These are phyloP conservation scores for Coemansia sp. DNA, from an alignment of 192 early-diverging fungal species.

Conservation along the genomic window DNA sequence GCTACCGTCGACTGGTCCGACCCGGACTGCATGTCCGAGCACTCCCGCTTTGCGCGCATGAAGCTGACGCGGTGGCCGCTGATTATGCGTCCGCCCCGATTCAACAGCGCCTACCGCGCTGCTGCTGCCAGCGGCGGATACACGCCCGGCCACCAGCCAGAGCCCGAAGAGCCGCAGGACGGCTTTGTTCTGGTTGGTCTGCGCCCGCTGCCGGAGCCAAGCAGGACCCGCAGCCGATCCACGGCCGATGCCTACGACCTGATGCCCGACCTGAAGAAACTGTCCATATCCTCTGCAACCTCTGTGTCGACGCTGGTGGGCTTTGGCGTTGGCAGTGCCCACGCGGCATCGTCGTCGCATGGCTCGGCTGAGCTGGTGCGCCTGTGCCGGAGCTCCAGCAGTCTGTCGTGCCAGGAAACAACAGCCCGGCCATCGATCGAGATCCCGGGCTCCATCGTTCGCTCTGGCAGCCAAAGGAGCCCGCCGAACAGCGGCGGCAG, in stretches of 20 bases:
- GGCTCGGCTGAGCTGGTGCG: conserved; percentile 32
- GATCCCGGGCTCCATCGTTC: neutral
- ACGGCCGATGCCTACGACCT: neutral
- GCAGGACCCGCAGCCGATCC: conserved; percentile 21
- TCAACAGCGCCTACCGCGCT: conserved; percentile 5
- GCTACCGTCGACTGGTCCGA: conserved; percentile 35
- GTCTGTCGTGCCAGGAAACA: conserved; percentile 41
- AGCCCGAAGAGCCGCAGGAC: conserved; percentile 38
- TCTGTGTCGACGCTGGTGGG: conserved; percentile 36
- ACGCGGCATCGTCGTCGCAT: conserved; percentile 6
- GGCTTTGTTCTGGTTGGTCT: conserved; percentile 44
- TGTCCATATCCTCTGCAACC: conserved; percentile 45
- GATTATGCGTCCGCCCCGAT: conserved; percentile 27
- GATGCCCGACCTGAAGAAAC: conserved; percentile 17
- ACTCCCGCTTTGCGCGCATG: conserved; percentile 49
- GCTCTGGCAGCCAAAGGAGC: neutral
- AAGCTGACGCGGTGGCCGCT: conserved; percentile 52
- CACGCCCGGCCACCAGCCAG: neutral
- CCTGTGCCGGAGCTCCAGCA: conserved; percentile 44
- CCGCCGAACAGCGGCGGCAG: conserved; percentile 9
- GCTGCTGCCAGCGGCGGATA: too few relatives aligned
- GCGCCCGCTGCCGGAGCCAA: conserved; percentile 49
- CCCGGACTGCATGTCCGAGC: conserved; percentile 32
- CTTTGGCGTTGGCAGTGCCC: conserved; percentile 9
- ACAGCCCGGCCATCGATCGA: conserved; percentile 45